Base-by-base conservation (phyloP, 2,329 filamentous ascomycete species). In the Aspergillus puulaauensis region DNA sequence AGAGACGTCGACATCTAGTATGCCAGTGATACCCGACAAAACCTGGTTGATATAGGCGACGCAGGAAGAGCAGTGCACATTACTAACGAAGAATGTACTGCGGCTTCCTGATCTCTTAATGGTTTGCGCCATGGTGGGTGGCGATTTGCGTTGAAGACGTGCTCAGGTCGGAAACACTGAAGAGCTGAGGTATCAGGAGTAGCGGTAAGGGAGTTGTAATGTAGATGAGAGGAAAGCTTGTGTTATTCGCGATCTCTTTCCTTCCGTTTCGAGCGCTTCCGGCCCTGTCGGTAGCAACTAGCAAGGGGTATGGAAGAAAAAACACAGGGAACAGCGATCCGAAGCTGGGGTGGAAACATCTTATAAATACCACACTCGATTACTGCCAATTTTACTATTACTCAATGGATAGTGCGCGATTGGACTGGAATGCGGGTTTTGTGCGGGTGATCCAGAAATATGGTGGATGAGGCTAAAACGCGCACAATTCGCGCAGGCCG, bases 31-130 rank as follows among this genome's bases (percentile, higher is more conserved):
- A 43, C 73, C 68, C 0, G 68, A 71, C 1, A 81, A 67, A n/a
- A 79, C 70, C 64, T 77, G 75, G 35, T 73, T 73, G 47, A 78
- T 73, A 62, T 79, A 77, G 46, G 76, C 68, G 21, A 80, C 76
- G 57, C 79, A 81, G 19, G 78, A 80, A 15, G 77, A 68, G 63
- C 79, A 81, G 64, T 81, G 79, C 40, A 81, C 74, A 58, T 81
- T 81, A 57, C 75, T 76, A 50, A 79, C 76, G 56, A 79, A 74
- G 31, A 80, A 73, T 21, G 73, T 62, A 59, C 69, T 74, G 47
- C 54, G 57, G 49, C 11, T 31, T 9, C 9, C 27, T 31, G 65
- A 59, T 53, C 58, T 40, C 49, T 37, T 50, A 40, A 47, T 33
- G 6, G 44, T 24, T 33, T 54, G 56, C 53, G 61, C 61, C 64